Conservation (phyloP, 352 stramenopile species). For the Pythium oligandrum region DNA sequence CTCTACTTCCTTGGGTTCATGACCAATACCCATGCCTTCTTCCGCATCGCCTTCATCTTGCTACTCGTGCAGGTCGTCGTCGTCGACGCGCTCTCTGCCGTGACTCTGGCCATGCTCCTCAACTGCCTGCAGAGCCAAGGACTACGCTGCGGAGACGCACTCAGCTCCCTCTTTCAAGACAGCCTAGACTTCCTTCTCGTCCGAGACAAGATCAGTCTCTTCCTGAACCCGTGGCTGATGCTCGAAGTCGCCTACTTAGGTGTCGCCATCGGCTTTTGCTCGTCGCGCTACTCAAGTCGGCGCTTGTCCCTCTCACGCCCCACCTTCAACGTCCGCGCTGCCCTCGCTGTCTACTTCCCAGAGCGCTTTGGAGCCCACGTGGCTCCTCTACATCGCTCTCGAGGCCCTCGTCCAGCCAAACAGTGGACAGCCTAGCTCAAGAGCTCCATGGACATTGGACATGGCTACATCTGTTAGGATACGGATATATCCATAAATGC, state of each 20-base stretch:
- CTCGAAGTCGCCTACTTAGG: slow-evolving; percentile 52
- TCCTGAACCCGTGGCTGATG: slow-evolving; percentile 43
- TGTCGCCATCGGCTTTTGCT: slow-evolving; percentile 49
- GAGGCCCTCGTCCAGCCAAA: no score
- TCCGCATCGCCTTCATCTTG: slow-evolving; percentile 32
- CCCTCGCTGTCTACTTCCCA: slow-evolving; percentile 41
- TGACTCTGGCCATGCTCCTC: slow-evolving; percentile 51
- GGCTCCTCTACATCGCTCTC: neutral
- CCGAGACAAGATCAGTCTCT: slow-evolving; percentile 41
- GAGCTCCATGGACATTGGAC: no score
- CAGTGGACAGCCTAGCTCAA: no score
- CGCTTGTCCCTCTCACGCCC: slow-evolving; percentile 55
- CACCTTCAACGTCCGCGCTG: slow-evolving; percentile 53
- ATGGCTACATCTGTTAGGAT: no score
- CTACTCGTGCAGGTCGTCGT: slow-evolving; percentile 34
- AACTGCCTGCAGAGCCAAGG: slow-evolving; percentile 34
- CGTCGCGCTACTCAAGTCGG: slow-evolving; percentile 43
- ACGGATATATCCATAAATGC: no score
- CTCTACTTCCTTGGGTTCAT: slow-evolving; percentile 56
- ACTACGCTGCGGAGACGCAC: slow-evolving; percentile 40
- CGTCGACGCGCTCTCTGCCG: slow-evolving; percentile 44
- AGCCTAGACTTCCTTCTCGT: slow-evolving; percentile 25
- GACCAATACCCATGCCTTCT: slow-evolving; percentile 66
- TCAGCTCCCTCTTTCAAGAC: slow-evolving; percentile 15
- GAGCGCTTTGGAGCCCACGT: slow-evolving; percentile 5